These are phyloP conservation scores for Acacia confusa DNA, from an alignment of 306 rosid genomes.

Conservation along the genomic window DNA sequence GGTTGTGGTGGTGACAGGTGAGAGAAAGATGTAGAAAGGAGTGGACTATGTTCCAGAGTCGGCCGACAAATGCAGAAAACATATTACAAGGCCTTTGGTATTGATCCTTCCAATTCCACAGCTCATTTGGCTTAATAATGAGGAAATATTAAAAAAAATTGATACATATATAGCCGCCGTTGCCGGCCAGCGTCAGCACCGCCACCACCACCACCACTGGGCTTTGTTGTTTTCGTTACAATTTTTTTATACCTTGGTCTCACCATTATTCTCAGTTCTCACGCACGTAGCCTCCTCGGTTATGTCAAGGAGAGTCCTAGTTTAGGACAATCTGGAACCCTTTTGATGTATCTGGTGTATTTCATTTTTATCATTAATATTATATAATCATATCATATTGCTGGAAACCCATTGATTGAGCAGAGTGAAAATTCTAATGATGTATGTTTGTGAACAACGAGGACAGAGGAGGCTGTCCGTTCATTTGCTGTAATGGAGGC, in stretches of 20 bases:
- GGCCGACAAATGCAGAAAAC: slow-evolving; percentile 68
- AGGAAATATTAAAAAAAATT: background rate
- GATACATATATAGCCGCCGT: slow-evolving; percentile 32
- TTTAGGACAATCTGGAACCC: slow-evolving; percentile 27
- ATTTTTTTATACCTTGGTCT: slow-evolving; percentile 1
- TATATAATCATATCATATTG: background rate
- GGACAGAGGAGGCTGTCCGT: background rate
- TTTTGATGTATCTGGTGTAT: background rate
- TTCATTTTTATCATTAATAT: background rate
- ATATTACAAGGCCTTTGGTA: slow-evolving; percentile 55
- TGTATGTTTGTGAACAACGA: background rate
- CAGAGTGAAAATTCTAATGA: background rate
- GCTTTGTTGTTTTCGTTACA: slow-evolving; percentile 28
- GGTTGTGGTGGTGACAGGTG: slow-evolving; percentile 56
- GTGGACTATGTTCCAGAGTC: slow-evolving; percentile 91
- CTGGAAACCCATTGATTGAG: background rate
- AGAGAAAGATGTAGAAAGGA: slow-evolving; percentile 91
- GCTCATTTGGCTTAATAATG: slow-evolving; percentile 39
- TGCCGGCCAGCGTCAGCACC: no score
- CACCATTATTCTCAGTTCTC: background rate
- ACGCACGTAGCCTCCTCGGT: slow-evolving; percentile 28
- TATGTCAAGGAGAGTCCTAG: slow-evolving; percentile 21
- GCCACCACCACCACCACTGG: background rate
- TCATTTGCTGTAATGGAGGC: background rate
- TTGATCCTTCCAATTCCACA: slow-evolving; percentile 45